These are phyloP conservation scores for Poterioochromonas sp. DNA, from an alignment of 352 stramenopile species.

Conservation along the genomic window DNA sequence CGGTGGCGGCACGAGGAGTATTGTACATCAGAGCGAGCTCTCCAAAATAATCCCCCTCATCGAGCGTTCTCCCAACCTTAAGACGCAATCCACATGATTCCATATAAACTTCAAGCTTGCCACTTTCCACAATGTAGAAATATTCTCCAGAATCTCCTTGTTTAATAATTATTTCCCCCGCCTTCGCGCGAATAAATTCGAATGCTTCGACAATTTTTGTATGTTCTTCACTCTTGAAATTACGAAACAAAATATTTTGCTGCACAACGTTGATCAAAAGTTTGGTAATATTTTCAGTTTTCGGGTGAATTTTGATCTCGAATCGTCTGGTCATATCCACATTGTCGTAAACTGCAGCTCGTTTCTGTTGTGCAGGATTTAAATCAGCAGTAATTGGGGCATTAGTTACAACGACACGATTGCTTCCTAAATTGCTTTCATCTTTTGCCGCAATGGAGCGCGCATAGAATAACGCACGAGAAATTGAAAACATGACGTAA, in stretches of 20 bases:
- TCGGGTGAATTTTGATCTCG: background rate
- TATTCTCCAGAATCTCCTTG: conserved; percentile 24
- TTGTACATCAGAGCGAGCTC: conserved; percentile 95
- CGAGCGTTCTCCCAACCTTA: background rate
- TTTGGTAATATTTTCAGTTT: background rate
- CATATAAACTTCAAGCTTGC: conserved; percentile 2
- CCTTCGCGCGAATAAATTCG: background rate
- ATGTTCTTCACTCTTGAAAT: conserved; percentile 6
- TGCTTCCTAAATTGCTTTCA: background rate
- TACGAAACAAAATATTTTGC: conserved; percentile 8
- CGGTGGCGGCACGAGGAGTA: conserved; percentile 81
- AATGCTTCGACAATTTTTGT: conserved; percentile 9
- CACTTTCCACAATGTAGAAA: conserved; percentile 25
- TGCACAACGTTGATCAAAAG: background rate
- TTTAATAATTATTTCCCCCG: background rate
- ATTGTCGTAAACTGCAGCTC: conserved; percentile 17
- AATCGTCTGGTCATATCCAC: background rate
- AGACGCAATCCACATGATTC: background rate
- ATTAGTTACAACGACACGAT: background rate
- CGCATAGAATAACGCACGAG: background rate
- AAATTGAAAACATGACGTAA: background rate
- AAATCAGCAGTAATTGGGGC: background rate
- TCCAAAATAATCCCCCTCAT: conserved; percentile 71
- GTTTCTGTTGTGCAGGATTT: background rate
- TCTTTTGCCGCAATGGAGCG: background rate